A percentile compares a stretch with the other conserved stretches of the same genome.
Evolutionary conservation across 768 basidiomycete species (phyloP).

Genomic region (Termitomyces sp.): DNA sequence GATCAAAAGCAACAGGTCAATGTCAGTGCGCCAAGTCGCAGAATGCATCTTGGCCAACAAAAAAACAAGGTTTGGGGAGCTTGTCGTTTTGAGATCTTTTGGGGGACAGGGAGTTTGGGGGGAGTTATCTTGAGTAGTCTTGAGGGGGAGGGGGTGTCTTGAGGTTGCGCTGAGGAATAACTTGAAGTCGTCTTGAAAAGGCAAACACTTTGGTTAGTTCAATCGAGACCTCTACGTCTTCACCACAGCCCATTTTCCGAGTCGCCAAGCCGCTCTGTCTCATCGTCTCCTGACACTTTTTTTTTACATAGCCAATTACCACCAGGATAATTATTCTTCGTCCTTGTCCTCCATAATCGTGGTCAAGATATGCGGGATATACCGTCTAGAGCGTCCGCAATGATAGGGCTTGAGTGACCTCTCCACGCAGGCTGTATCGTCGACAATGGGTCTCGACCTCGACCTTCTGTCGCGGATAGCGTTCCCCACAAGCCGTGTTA

Average conservation of each 20-base stretch:
- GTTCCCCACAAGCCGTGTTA: slow-evolving; percentile 3
- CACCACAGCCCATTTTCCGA: not conserved
- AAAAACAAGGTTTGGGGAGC: not conserved
- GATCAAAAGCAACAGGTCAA: not conserved
- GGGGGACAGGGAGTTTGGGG: no score
- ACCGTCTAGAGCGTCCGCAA: not conserved
- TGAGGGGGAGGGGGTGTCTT: not conserved
- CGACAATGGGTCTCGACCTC: not conserved
- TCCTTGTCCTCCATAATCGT: slow-evolving; percentile 3
- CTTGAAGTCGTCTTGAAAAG: not conserved
- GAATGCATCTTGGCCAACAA: not conserved
- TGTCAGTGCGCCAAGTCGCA: not conserved
- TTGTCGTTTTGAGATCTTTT: not conserved
- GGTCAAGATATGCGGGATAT: not conserved
- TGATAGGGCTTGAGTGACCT: not conserved
- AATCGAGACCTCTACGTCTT: no score
- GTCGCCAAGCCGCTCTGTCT: not conserved
- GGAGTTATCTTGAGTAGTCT: not conserved
- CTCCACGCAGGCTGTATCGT: not conserved
- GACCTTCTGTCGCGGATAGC: slow-evolving; percentile 1
- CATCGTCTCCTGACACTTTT: not conserved
- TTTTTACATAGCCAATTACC: no score
- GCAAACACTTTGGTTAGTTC: not conserved
- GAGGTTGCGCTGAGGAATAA: not conserved
- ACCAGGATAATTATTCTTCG: slow-evolving; percentile 2